Base-by-base conservation (phyloP, 768 basidiomycete genomes). In the Melanogaster broomeanus region DNA sequence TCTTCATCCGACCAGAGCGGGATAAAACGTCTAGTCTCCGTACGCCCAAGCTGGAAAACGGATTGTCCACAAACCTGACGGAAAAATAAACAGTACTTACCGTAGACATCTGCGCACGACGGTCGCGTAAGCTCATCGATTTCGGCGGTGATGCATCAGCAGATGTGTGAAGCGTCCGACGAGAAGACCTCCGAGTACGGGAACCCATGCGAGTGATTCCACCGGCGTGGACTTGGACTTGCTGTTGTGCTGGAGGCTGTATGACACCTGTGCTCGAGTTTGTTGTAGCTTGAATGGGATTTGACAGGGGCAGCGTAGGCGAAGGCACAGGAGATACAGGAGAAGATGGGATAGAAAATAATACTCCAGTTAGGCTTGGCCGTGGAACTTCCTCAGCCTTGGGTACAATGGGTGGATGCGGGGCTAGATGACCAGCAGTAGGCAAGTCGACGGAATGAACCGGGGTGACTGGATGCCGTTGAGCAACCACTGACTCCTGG, bases 1-100 rank as follows among this genome's bases (percentile, higher is more conserved):
- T 69, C 65, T 19, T 67, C 66, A 44, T 69, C 68, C 44, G 68
- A 68, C 44, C 68, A 68, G 28, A 70, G 42, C 42, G 67, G 53
- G 12, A 68, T 63, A 33, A 66, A 64, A 7, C 63, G 67, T 49
- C 60, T 68, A 15, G 66, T 59, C 34, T 62, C 61, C 18, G 59
- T 45, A 39, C 57, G 63, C 35, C 62, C 58, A 51, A 60, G 49
- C 67, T 68, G 55, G 38, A 42, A 58, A 51, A n/a, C 24, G 21
- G 3, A 16, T 38, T 22, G 24, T 35, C 27, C 4, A 42, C 11
- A 15, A 35, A 15, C n/a, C 9, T 31, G 41, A n/a, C n/a, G 16
- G 18, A 33, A 24, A 19, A 5, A 13, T 12, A 39, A n/a, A 45
- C 43, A 40, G 31, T 21, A 59, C 67, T 55, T 43, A 68, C 67